Evolutionary conservation across 1,284 basidiomycete genomes (phyloP).

Genomic region (Leccinum discolor): DNA sequence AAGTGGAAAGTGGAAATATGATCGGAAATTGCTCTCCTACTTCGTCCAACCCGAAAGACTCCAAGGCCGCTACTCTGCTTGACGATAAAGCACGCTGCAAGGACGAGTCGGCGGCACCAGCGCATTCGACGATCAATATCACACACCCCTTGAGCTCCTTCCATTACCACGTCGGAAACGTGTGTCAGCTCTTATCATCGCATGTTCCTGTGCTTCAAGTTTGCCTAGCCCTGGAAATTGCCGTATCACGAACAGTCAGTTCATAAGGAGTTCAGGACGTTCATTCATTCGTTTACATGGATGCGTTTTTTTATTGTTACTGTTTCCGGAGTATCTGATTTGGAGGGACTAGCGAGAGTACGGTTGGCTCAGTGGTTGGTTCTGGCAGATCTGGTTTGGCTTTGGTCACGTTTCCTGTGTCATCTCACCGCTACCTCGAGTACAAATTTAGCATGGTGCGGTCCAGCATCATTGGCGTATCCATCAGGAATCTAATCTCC

Average conservation of each 20-base stretch:
- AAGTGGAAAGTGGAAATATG: slow-evolving; percentile 71
- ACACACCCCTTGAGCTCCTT: slow-evolving; percentile 69
- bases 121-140: slow-evolving; percentile 46
- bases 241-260: slow-evolving; percentile 77
- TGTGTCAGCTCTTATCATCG: slow-evolving; percentile 26
- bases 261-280: slow-evolving; percentile 78
- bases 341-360: slow-evolving; percentile 62
- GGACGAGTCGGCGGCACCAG: slow-evolving; percentile 14
- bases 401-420: slow-evolving; percentile 75
- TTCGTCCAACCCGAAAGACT: slow-evolving; percentile 35
- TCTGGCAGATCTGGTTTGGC: slow-evolving; percentile 85
- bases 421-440: slow-evolving; percentile 76
- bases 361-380: slow-evolving; percentile 76
- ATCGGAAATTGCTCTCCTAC: slow-evolving; percentile 53
- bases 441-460: slow-evolving; percentile 75
- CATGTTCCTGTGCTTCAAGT: not conserved
- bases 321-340: slow-evolving; percentile 6
- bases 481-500: not conserved
- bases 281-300: slow-evolving; percentile 77
- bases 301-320: not conserved
- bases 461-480: slow-evolving; percentile 11
- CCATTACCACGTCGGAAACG: slow-evolving; percentile 71
- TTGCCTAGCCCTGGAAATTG: slow-evolving; percentile 62
- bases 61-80: slow-evolving; percentile 35
- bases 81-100: slow-evolving; percentile 41